These are phyloP conservation scores for Ceratocystis ficicola DNA, from an alignment of 2,329 filamentous ascomycete genomes.

Conservation along the genomic window DNA sequence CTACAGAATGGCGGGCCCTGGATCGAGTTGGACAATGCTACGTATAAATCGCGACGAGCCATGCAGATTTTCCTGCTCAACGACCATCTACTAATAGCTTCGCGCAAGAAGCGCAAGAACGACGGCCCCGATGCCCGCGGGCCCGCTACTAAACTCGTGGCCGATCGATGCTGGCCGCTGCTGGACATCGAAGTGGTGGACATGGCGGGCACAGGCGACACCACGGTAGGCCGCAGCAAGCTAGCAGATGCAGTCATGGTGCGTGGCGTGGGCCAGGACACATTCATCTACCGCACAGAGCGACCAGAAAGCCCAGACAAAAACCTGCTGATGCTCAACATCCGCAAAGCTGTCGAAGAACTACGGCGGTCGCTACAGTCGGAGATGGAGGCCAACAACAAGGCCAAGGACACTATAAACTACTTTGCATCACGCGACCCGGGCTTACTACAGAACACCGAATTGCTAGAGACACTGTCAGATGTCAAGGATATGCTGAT, in stretches of 20 bases:
- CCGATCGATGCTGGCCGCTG: constrained; percentile 87
- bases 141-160: constrained; percentile 64
- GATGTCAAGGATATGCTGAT: constrained; percentile 79
- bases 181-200: constrained; percentile 89
- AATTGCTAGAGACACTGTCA: constrained; percentile 65
- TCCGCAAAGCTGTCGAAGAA: constrained; percentile 86
- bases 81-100: constrained; percentile 83
- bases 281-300: constrained; percentile 87
- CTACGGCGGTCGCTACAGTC: constrained; percentile 73
- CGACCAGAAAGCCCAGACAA: constrained; percentile 71
- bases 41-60: constrained; percentile 80
- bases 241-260: constrained; percentile 82
- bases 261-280: constrained; percentile 71
- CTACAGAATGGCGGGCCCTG: constrained; percentile 84
- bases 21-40: constrained; percentile 95
- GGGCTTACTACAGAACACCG: constrained; percentile 63
- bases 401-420: constrained; percentile 71
- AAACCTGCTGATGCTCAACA: constrained; percentile 67
- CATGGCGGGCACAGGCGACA: constrained; percentile 56
- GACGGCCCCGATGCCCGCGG: constrained; percentile 48
- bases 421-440: constrained; percentile 73
- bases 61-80: constrained; percentile 90
- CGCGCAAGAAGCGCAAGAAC: constrained; percentile 79
- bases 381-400: constrained; percentile 77
- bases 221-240: constrained; percentile 43